Conservation (phyloP, 176 grass and related monocot species). For the Carex pumila region DNA sequence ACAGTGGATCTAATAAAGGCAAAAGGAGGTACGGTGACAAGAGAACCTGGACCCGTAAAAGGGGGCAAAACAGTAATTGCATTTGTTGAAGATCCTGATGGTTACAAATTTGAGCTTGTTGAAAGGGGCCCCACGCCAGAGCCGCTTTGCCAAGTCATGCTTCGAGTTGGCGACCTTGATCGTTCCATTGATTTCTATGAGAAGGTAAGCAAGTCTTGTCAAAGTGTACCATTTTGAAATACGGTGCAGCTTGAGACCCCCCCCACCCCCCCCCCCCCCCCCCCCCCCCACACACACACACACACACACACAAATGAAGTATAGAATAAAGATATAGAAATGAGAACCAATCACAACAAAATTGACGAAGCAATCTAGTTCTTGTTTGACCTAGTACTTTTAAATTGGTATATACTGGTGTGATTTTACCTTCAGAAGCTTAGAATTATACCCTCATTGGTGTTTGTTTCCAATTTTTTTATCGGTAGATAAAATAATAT, state of each 20-base stretch:
- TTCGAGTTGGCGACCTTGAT: conserved; percentile 87
- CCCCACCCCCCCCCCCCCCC: too few species aligned
- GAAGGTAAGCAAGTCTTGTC: conserved; percentile 43
- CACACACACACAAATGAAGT: too few species aligned
- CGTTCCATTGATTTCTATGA: conserved; percentile 85
- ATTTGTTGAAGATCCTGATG: conserved; percentile 92
- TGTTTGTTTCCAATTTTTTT: not conserved
- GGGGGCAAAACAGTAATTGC: conserved; percentile 75
- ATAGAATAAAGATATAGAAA: too few species aligned
- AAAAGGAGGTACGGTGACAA: conserved; percentile 82
- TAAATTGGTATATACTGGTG: not conserved
- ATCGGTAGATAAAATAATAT: too few species aligned
- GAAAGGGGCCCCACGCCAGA: conserved; percentile 86
- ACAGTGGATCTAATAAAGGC: conserved; percentile 93
- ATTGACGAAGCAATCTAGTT: not conserved
- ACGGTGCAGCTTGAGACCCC: not conserved
- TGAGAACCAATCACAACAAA: too few species aligned
- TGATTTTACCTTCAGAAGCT: not conserved
- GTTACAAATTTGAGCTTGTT: conserved; percentile 92
- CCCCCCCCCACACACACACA: too few species aligned
- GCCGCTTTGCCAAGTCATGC: conserved; percentile 95
- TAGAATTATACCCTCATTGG: not conserved
- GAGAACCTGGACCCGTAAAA: conserved; percentile 84
- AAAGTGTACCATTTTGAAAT: not conserved
- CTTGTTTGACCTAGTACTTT: not conserved